Conservation (phyloP, 192 early-diverging fungal species). For the Spizellomyces sp. region DNA sequence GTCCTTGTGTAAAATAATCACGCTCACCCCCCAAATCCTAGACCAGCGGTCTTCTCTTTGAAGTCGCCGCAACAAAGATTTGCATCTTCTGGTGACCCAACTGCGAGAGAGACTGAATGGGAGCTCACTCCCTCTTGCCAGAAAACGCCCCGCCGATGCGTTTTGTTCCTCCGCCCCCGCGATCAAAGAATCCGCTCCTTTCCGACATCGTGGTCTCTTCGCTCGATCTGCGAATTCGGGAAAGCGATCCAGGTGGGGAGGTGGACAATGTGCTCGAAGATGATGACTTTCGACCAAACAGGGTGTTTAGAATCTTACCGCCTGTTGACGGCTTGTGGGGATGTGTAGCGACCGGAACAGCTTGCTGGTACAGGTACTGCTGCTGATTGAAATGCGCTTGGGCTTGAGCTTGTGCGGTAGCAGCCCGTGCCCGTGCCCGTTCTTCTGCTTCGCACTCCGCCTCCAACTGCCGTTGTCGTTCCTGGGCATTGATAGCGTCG, state of each 20-base stretch:
- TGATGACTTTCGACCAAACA: slow-evolving; percentile 23
- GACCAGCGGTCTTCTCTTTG: no score
- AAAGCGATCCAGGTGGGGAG: background rate
- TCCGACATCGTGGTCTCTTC: background rate
- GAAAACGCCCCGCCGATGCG: background rate
- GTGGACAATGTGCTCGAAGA: background rate
- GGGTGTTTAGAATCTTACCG: slow-evolving; percentile 15
- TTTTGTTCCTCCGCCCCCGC: background rate
- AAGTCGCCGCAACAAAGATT: no score
- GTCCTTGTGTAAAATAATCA: no score
- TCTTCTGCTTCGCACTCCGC: slow-evolving; percentile 18
- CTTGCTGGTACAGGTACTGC: slow-evolving; percentile 7
- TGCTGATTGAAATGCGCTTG: slow-evolving; percentile 4
- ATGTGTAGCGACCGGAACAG: background rate
- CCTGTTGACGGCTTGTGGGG: slow-evolving; percentile 1
- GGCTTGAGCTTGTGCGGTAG: slow-evolving; percentile 19
- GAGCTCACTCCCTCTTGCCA: no score
- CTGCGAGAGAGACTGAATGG: no score
- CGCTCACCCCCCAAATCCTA: no score
- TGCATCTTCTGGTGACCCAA: no score
- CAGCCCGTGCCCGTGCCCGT: background rate
- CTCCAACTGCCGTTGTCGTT: slow-evolving; percentile 1
- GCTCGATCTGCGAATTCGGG: background rate
- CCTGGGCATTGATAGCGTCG: background rate
- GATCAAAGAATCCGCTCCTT: slow-evolving; percentile 1